These are phyloP conservation scores for Naganishia albida DNA, from an alignment of 1,284 basidiomycete genomes.

Conservation along the genomic window DNA sequence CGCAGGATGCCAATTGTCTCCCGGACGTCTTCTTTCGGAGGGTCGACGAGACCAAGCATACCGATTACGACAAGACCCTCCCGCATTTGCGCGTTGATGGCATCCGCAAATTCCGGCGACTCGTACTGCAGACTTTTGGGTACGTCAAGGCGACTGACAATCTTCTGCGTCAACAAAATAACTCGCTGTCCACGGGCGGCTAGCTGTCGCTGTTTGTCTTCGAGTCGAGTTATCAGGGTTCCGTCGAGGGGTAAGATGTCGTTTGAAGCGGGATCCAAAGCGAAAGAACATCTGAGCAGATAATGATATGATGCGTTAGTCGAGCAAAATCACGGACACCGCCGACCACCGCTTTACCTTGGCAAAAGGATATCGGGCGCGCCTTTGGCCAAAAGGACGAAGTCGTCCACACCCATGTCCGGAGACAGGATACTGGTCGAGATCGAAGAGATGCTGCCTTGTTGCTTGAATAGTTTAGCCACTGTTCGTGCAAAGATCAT, in stretches of 20 bases:
- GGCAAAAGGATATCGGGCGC: constrained; percentile 64
- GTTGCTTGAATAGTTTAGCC: constrained; percentile 53
- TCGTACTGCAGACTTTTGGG: constrained; percentile 40
- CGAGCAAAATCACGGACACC: too few species aligned
- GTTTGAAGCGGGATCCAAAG: constrained; percentile 55
- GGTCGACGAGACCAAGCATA: constrained; percentile 66
- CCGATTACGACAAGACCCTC: constrained; percentile 63
- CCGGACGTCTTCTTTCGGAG: constrained; percentile 63
- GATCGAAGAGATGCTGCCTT: background rate
- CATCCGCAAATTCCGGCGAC: constrained; percentile 51
- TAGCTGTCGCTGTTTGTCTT: constrained; percentile 58
- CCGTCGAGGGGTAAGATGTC: constrained; percentile 51
- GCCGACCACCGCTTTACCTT: constrained; percentile 38
- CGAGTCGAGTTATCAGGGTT: constrained; percentile 44
- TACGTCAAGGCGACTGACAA: constrained; percentile 40
- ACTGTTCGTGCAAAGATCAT: constrained; percentile 42
- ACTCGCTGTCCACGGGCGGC: constrained; percentile 65
- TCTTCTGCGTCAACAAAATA: constrained; percentile 56
- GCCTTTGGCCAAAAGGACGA: constrained; percentile 60
- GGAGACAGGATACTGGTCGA: background rate
- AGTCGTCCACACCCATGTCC: constrained; percentile 36
- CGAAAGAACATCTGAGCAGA: constrained; percentile 49
- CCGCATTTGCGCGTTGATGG: constrained; percentile 45
- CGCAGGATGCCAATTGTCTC: constrained; percentile 60
- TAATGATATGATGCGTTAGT: constrained; percentile 13